Base-by-base conservation (phyloP, 1,284 basidiomycete species). In the Trichosporon faecale region DNA sequence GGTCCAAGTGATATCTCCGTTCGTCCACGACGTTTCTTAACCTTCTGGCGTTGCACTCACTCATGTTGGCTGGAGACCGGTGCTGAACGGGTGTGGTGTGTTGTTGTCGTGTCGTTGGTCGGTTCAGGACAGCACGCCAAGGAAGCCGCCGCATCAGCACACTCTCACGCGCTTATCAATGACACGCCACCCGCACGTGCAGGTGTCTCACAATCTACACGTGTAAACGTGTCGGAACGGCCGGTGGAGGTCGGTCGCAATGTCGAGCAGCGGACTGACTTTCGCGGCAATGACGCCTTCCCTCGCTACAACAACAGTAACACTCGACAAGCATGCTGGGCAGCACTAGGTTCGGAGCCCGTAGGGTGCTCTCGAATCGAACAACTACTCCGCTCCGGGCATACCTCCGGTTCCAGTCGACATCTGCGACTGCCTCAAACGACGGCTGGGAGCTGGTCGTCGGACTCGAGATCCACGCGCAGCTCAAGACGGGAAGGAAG, bases 391-490 rank as follows among this genome's bases (percentile, higher is more conserved):
- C 29, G 6, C 27, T 31, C 21, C 57, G 16, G 27, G 27, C 18
- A 16, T 18, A 6, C 27, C 11, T 61, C 16, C 57, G 57, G 18
- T 33, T 31, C 7, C 57, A 61, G 11, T 61, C 57, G 12, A 33
- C 29, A 12, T 8, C 64, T 16, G 40, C 67, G 7, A 25, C 49
- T 3, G 6, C 65, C 25, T 0, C 46, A 11, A 9, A 46, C 12
- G 72, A 73, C 18, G 91, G 89, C 8, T 95, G 92, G 92, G 87
- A 91, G 76, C 89, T 95, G 23, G 87, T 97, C 66, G 90, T 99
- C 61, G 97, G 97, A 27, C 91, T 99, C 64, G 96, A 99, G 80
- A 93, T 95, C 11, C 97, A 99, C 79, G 92, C 94, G 0, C 96
- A 99, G 83, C 89, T 99, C 76, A 92, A 91, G 80, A 91, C 93